Conservation (phyloP, 2,329 filamentous ascomycete species). For the Madurella mycetomatis region DNA sequence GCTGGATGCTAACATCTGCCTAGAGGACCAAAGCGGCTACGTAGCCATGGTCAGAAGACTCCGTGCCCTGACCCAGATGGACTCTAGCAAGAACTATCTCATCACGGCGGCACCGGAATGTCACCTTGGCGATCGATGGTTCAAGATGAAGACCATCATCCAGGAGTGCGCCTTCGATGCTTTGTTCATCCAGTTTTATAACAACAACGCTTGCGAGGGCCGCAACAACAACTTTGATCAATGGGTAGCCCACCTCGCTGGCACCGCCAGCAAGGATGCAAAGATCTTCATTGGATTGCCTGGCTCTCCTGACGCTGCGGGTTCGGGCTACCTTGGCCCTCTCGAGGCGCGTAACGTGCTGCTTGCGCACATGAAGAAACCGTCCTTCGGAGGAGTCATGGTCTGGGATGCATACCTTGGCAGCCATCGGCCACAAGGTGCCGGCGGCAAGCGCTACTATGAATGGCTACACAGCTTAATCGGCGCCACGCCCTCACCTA, state of each 20-base stretch:
- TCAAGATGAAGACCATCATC: slow-evolving; percentile 42
- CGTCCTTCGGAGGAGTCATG: slow-evolving; percentile 33
- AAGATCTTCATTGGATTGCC: slow-evolving; percentile 39
- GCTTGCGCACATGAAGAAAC: slow-evolving; percentile 23
- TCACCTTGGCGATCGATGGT: slow-evolving; percentile 33
- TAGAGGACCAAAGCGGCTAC: slow-evolving; percentile 27
- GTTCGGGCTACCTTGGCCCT: slow-evolving; percentile 28
- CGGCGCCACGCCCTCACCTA: slow-evolving; percentile 9
- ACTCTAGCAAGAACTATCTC: slow-evolving; percentile 33
- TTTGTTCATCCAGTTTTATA: slow-evolving; percentile 46
- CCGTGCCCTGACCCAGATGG: slow-evolving; percentile 15
- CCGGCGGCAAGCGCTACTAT: slow-evolving; percentile 22
- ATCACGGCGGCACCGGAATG: slow-evolving; percentile 47
- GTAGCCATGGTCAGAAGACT: slow-evolving; percentile 28
- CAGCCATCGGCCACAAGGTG: slow-evolving; percentile 16
- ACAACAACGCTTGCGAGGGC: slow-evolving; percentile 40
- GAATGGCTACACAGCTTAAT: slow-evolving; percentile 24
- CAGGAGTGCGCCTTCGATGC: slow-evolving; percentile 37
- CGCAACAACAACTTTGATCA: slow-evolving; percentile 35
- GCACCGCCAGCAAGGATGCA: slow-evolving; percentile 32
- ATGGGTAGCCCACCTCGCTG: slow-evolving; percentile 33
- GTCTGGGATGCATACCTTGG: slow-evolving; percentile 32
- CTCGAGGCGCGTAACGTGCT: slow-evolving; percentile 22
- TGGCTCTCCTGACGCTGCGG: slow-evolving; percentile 24
- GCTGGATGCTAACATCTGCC: slow-evolving; percentile 2